Evolutionary conservation across 2,329 filamentous ascomycete species (phyloP).

Genomic region (Endothia cerciana): DNA sequence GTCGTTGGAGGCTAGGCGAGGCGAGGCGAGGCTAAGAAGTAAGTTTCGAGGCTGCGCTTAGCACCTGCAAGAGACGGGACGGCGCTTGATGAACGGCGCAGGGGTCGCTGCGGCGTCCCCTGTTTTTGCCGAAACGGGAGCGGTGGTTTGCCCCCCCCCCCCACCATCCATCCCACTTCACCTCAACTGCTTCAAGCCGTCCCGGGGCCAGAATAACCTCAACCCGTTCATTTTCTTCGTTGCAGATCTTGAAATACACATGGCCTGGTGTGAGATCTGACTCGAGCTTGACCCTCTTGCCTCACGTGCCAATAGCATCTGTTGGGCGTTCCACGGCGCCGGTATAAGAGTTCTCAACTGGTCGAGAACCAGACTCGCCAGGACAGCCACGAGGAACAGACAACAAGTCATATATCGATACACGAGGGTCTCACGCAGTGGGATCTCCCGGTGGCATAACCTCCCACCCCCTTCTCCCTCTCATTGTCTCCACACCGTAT

Average conservation of each 20-base stretch:
- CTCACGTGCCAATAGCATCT: not conserved
- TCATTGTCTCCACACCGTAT: not conserved
- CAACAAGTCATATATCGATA: not conserved
- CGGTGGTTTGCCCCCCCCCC: slow-evolving; percentile 14
- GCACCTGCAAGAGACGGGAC: not conserved
- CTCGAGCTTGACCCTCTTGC: not conserved
- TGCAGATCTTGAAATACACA: not conserved
- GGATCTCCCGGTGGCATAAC: not conserved
- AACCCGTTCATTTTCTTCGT: not conserved
- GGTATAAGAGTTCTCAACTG: slow-evolving; percentile 3
- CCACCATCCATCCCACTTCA: slow-evolving; percentile 11
- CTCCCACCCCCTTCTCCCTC: not conserved
- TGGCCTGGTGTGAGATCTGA: not conserved
- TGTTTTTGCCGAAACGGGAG: slow-evolving; percentile 18
- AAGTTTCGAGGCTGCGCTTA: not conserved
- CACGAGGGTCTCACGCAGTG: not conserved
- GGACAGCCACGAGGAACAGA: not conserved
- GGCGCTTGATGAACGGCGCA: slow-evolving; percentile 4
- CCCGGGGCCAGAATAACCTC: not conserved
- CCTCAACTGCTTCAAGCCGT: not conserved
- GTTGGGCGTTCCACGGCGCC: not conserved
- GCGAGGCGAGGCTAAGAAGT: slow-evolving; percentile 19
- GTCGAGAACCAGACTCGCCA: not conserved
- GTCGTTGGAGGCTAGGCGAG: not conserved
- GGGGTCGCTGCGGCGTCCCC: not conserved